phyloP scores from a whole-genome alignment of 495 filamentous ascomycete species.

The Penicillium manginii region DNA sequence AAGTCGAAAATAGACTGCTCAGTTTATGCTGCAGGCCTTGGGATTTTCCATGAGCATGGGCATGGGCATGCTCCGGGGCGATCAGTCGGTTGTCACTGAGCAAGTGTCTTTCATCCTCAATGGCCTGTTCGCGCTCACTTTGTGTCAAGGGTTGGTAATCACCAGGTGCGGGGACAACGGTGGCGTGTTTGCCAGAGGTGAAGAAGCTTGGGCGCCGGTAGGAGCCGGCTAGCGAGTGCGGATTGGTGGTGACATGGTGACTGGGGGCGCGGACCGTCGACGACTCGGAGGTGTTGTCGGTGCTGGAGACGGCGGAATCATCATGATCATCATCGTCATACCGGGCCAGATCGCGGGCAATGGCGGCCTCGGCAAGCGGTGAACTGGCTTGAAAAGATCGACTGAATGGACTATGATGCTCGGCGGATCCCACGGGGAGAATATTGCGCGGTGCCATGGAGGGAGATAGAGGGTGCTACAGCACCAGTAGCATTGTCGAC shows the following conservation, averaged over 20 bases:
- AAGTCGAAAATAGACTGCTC: conserved; percentile 32
- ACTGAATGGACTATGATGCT: conserved; percentile 27
- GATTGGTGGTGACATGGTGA: conserved; percentile 36
- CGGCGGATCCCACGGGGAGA: conserved; percentile 25
- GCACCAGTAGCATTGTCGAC: conserved; percentile 18
- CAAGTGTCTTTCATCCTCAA: conserved; percentile 73
- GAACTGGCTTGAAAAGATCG: conserved; percentile 58
- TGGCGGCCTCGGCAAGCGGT: conserved; percentile 67
- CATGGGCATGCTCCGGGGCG: conserved; percentile 64
- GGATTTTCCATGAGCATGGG: conserved; percentile 45
- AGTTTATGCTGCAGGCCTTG: conserved; percentile 32
- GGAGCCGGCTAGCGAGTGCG: conserved; percentile 65
- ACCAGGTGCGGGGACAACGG: conserved; percentile 45
- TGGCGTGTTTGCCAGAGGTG: conserved; percentile 59
- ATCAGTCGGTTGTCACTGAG: conserved; percentile 78
- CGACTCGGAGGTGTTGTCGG: conserved; percentile 52
- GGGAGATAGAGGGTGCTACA: conserved; percentile 9
- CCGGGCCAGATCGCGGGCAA: conserved; percentile 71
- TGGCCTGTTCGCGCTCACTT: conserved; percentile 64
- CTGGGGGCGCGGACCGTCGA: conserved; percentile 51
- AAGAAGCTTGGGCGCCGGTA: conserved; percentile 70
- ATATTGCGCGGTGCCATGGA: conserved; percentile 30
- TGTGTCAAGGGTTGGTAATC: conserved; percentile 59
- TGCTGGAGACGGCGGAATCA: conserved; percentile 39
- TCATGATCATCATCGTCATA: conserved; percentile 58